Evolutionary conservation across 2,329 filamentous ascomycete species (phyloP).

Genomic region (Fusarium azukiicola): DNA sequence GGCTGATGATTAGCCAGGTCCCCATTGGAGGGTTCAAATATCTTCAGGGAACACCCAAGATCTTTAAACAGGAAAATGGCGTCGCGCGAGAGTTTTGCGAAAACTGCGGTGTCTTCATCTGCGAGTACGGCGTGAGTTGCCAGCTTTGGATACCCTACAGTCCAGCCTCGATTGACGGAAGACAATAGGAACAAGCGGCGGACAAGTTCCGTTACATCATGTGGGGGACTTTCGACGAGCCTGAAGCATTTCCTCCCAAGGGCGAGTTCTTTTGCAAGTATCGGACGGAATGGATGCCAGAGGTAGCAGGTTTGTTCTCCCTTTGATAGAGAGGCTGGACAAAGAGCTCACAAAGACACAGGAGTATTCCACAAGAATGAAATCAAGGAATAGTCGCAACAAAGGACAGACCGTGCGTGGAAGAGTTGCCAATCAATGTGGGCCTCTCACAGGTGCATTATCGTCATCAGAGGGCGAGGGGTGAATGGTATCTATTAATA

Average conservation of each 20-base stretch:
- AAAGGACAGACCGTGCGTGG: no score
- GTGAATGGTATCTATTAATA: conserved; percentile 8
- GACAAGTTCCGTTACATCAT: conserved; percentile 68
- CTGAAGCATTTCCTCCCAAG: conserved; percentile 71
- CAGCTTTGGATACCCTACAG: accelerated
- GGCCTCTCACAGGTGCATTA: no score
- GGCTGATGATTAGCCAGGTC: conserved; percentile 4
- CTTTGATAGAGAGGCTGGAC: accelerated
- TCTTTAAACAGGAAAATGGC: conserved; percentile 39
- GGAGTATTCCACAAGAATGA: conserved; percentile 36
- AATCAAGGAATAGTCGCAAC: conserved; percentile 29
- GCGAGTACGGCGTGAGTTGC: conserved; percentile 41
- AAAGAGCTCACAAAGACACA: background rate
- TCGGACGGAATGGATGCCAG: conserved; percentile 67
- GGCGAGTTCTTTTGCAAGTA: conserved; percentile 76
- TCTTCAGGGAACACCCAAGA: conserved; percentile 28
- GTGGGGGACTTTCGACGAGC: conserved; percentile 72
- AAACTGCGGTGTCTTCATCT: conserved; percentile 42
- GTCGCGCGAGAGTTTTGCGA: conserved; percentile 44
- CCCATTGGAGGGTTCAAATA: conserved; percentile 32
- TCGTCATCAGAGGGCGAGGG: no score
- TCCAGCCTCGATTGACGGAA: background rate
- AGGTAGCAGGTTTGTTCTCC: conserved; percentile 39
- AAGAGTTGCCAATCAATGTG: no score
- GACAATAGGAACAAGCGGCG: conserved; percentile 63